phyloP scores from a whole-genome alignment of 345 rosid species.

The Populus ilicifolia region DNA sequence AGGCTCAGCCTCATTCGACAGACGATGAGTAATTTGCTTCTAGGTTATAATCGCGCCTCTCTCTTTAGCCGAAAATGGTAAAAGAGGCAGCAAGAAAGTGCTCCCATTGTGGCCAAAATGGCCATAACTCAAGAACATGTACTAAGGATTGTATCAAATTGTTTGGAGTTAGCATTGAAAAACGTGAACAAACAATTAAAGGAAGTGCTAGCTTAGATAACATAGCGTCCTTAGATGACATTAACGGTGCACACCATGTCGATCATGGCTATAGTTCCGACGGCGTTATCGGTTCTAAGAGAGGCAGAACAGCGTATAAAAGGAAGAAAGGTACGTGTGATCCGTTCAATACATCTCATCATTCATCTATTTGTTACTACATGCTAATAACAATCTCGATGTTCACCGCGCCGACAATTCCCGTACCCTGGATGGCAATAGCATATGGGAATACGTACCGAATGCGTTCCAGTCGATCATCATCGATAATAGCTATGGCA shows the following conservation, averaged over 20 bases:
- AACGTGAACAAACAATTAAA: slow-evolving; percentile 25
- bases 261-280: slow-evolving; percentile 54
- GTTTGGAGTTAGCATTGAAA: slow-evolving; percentile 51
- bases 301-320: slow-evolving; percentile 20
- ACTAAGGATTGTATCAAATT: slow-evolving; percentile 38
- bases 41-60: too few relatives aligned
- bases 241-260: slow-evolving; percentile 6
- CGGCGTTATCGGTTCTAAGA: slow-evolving; percentile 35
- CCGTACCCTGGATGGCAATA: too few relatives aligned
- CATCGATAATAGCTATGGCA: too few relatives aligned
- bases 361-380: too few relatives aligned
- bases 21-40: too few relatives aligned
- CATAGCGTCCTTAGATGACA: slow-evolving; percentile 24
- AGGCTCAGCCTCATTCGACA: background rate
- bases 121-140: slow-evolving; percentile 53
- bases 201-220: slow-evolving; percentile 46
- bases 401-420: too few relatives aligned
- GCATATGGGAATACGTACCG: too few relatives aligned
- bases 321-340: slow-evolving; percentile 39
- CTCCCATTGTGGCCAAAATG: slow-evolving; percentile 41
- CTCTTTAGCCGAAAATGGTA: slow-evolving; percentile 12
- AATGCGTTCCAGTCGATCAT: too few relatives aligned
- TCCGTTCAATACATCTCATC: too few relatives aligned
- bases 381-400: too few relatives aligned
- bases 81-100: slow-evolving; percentile 41